These are phyloP conservation scores for Thielaviopsis musarum DNA, from an alignment of 2,329 filamentous ascomycete genomes.

Conservation along the genomic window DNA sequence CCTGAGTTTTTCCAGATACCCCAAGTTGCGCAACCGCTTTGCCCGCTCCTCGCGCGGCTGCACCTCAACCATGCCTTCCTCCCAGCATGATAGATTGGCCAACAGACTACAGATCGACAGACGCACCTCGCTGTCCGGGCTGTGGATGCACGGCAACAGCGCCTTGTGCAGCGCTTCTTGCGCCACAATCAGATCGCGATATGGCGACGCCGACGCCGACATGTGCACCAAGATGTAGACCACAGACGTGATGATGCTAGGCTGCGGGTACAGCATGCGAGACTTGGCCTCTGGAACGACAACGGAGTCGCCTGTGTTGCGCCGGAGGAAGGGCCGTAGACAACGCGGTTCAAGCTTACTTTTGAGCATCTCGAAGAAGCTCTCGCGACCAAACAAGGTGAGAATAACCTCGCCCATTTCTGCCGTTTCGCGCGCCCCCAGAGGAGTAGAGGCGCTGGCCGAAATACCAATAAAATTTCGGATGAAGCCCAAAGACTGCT, in stretches of 20 bases:
- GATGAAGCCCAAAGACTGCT: constrained; percentile 78
- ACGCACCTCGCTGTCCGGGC: constrained; percentile 57
- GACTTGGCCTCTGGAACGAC: constrained; percentile 21
- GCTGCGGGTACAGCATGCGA: constrained; percentile 37
- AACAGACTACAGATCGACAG: constrained; percentile 68
- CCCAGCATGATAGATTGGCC: constrained; percentile 71
- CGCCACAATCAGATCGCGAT: constrained; percentile 60
- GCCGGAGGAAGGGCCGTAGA: constrained; percentile 34
- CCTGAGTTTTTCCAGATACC: constrained; percentile 51
- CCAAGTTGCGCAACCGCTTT: constrained; percentile 50
- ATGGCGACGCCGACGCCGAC: constrained; percentile 61
- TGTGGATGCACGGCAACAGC: constrained; percentile 55
- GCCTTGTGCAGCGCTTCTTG: constrained; percentile 62
- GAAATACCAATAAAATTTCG: constrained; percentile 54
- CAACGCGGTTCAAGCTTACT: constrained; percentile 54
- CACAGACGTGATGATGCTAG: constrained; percentile 60
- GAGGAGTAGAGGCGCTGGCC: not conserved
- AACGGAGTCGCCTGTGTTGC: constrained; percentile 16
- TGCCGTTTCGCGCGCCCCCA: constrained; percentile 36
- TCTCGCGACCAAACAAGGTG: constrained; percentile 54
- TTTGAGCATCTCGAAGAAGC: constrained; percentile 65
- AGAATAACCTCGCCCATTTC: constrained; percentile 80
- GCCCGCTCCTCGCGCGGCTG: constrained; percentile 45
- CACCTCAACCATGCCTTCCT: constrained; percentile 46
- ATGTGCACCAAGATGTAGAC: constrained; percentile 78